Evolutionary conservation across 768 basidiomycete genomes (phyloP), one percentile per base, ranked within the genome.

Genomic region (Fomitopsis pulvina): DNA sequence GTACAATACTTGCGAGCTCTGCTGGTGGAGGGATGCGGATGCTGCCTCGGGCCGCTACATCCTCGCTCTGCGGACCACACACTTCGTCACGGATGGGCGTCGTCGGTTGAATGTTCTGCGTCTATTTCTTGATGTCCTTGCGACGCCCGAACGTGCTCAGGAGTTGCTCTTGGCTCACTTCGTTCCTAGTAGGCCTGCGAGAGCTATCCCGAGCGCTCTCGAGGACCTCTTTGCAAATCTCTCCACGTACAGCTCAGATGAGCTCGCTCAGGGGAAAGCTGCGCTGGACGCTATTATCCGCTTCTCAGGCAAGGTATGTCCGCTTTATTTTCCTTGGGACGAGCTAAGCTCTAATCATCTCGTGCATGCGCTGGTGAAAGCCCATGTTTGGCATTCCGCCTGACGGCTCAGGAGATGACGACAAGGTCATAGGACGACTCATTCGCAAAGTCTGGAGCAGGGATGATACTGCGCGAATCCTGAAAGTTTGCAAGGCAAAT

Each of bases 101-200:
- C 21, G 34, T 2, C 47, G 34, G 3, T 8, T 48, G 22, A 40
- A 48, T n/a, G 30, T 48, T 8, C 6, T 48, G 24, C 47, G 47
- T 4, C 47, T 24, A 4, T 40, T 48, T 16, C 18, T 48, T 12
- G 47, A 48, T 34, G 37, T 48, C 4, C 47, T 48, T 25, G 21
- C 47, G 14, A 24, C 4, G 5, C 29, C 28, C 9, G 45, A 32
- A 5, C 29, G 21, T 3, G 45, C 45, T 10, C 29, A 47, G 25
- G 28, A 29, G 29, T 18, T 18, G 34, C 21, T 47, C n/a, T 29
- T 3, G 18, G 29, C 29, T 7, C 34, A 24, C 22, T 47, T 47
- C n/a, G 28, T n/a, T n/a, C n/a, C n/a, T n/a, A n/a, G n/a, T n/a
- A n/a, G n/a, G n/a, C n/a, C 45, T 26, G 5, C 34, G 34, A 37